Evolutionary conservation across 805 yeast species (phyloP).

Genomic region (Candida gorgasii): DNA sequence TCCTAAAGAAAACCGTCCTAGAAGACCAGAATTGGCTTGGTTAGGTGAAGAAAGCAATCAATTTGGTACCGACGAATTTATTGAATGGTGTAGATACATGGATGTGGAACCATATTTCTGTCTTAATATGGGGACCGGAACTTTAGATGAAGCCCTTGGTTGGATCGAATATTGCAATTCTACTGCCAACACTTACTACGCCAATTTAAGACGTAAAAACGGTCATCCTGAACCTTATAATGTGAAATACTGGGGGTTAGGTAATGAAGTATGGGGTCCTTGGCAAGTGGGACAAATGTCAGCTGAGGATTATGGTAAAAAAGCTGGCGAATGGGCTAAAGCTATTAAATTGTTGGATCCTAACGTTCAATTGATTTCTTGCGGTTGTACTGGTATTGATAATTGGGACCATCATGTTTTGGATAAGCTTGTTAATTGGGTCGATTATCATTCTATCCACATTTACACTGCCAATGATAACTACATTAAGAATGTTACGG

Average conservation of each 20-base stretch:
- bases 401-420: slow-evolving; percentile 31
- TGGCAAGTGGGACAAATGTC: slow-evolving; percentile 37
- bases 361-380: slow-evolving; percentile 24
- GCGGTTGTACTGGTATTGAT: slow-evolving; percentile 30
- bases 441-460: slow-evolving; percentile 33
- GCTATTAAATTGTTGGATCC: slow-evolving; percentile 33
- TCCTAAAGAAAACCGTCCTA: slow-evolving; percentile 27
- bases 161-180: slow-evolving; percentile 38
- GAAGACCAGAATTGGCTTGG: slow-evolving; percentile 37
- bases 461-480: slow-evolving; percentile 27
- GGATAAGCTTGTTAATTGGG: slow-evolving; percentile 22
- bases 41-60: slow-evolving; percentile 28
- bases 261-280: slow-evolving; percentile 37
- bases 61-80: slow-evolving; percentile 37
- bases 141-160: slow-evolving; percentile 33
- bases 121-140: slow-evolving; percentile 38
- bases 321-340: slow-evolving; percentile 35
- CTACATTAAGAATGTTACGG: slow-evolving; percentile 25
- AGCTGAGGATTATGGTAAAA: slow-evolving; percentile 26
- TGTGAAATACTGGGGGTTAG: slow-evolving; percentile 37
- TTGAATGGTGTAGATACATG: slow-evolving; percentile 32
- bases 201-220: slow-evolving; percentile 31
- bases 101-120: slow-evolving; percentile 32
- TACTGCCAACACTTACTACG: slow-evolving; percentile 30
- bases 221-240: slow-evolving; percentile 34